A percentile compares a stretch with the other conserved stretches of the same genome.
Conservation (phyloP, 208 protist genomes). For the Acanthamoeba quina region DNA sequence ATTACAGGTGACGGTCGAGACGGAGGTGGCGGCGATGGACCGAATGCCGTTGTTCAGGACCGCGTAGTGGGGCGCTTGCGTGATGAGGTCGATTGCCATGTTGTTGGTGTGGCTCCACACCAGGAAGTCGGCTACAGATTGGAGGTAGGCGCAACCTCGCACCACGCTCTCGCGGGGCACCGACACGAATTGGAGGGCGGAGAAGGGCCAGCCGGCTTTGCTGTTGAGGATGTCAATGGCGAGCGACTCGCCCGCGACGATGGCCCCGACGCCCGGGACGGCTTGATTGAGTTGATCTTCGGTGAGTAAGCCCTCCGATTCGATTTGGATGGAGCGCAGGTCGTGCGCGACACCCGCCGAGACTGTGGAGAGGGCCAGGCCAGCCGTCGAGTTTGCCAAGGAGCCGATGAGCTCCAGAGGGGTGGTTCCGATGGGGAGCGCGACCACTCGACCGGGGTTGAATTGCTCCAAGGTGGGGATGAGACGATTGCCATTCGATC, state of each 20-base stretch:
- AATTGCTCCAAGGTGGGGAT: background rate
- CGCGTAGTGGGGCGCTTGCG: background rate
- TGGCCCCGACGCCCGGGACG: background rate
- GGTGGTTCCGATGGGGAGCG: background rate
- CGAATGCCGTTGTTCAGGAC: background rate
- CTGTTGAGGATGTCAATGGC: background rate
- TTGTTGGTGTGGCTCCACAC: constrained; percentile 3
- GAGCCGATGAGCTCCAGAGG: background rate
- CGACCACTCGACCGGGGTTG: background rate
- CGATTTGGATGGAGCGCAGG: too few relatives aligned
- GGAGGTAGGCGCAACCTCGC: background rate
- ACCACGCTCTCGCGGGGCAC: background rate
- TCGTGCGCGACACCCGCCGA: background rate
- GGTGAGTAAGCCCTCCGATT: too few relatives aligned
- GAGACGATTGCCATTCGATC: background rate
- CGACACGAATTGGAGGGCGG: background rate
- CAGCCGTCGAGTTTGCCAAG: background rate
- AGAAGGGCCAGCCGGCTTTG: background rate
- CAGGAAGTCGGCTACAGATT: constrained; percentile 8
- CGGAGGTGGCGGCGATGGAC: background rate
- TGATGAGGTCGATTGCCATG: background rate
- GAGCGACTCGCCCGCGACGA: background rate
- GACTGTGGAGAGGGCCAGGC: background rate
- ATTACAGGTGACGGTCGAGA: background rate
- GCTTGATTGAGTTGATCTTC: too few relatives aligned